Evolutionary conservation across 2,329 filamentous ascomycete genomes (phyloP).

Genomic region (Hymenoscyphus linearis): DNA sequence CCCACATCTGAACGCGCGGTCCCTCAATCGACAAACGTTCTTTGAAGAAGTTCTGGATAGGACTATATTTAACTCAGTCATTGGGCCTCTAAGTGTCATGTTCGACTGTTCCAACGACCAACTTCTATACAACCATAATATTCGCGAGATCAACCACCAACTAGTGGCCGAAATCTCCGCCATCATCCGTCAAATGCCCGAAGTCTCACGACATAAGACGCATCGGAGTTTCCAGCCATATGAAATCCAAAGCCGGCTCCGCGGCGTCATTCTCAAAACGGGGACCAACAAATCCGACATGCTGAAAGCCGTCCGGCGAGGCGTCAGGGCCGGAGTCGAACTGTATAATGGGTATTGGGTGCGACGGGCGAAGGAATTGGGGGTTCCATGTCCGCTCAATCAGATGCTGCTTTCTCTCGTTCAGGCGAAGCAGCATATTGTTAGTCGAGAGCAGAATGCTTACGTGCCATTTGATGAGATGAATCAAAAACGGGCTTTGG

Average conservation of each 20-base stretch:
- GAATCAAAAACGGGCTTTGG: not conserved
- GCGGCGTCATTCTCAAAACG: constrained; percentile 36
- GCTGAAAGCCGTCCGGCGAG: constrained; percentile 57
- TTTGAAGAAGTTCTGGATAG: constrained; percentile 72
- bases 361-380: constrained; percentile 63
- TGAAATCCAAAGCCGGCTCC: constrained; percentile 49
- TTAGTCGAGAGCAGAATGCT: constrained; percentile 20
- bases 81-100: constrained; percentile 77
- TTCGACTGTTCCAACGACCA: constrained; percentile 71
- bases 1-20: constrained; percentile 55
- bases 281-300: constrained; percentile 52
- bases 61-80: constrained; percentile 67
- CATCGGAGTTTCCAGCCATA: constrained; percentile 52
- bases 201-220: constrained; percentile 56
- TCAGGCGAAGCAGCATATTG: constrained; percentile 54
- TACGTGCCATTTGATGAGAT: constrained; percentile 25
- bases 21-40: constrained; percentile 55
- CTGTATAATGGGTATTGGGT: constrained; percentile 89
- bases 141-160: constrained; percentile 61
- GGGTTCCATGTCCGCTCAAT: constrained; percentile 68
- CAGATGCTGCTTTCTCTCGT: constrained; percentile 68
- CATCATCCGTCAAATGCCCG: constrained; percentile 70
- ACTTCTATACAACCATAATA: constrained; percentile 60
- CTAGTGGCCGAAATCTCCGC: constrained; percentile 69
- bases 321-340: constrained; percentile 67